Evolutionary conservation across 495 filamentous ascomycete genomes (phyloP).

Genomic region (Penicillium lividum): DNA sequence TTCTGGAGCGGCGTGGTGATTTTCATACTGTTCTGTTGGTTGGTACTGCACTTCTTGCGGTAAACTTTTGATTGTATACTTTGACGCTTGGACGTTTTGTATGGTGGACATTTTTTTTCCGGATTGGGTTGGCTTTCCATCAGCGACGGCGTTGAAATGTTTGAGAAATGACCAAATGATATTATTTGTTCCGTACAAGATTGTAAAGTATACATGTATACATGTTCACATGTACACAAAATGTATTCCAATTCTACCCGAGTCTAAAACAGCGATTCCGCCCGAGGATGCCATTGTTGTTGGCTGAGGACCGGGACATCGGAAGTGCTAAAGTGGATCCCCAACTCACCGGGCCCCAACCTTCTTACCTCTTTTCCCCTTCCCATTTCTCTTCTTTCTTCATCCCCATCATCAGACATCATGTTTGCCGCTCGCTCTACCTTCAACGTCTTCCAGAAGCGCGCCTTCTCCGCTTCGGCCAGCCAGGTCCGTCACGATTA

Average conservation of each 20-base stretch:
- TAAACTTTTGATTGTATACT: slow-evolving; percentile 37
- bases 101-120: slow-evolving; percentile 11
- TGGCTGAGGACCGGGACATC: slow-evolving; percentile 25
- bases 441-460: slow-evolving; percentile 74
- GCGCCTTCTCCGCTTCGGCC: slow-evolving; percentile 92
- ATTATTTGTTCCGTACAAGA: background rate
- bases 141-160: slow-evolving; percentile 39
- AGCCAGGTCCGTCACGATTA: slow-evolving; percentile 65
- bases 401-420: slow-evolving; percentile 15
- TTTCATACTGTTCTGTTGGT: slow-evolving; percentile 93
- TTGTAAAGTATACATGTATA: background rate
- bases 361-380: slow-evolving; percentile 16
- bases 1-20: slow-evolving; percentile 85
- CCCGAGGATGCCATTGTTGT: slow-evolving; percentile 1
- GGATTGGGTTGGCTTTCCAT: slow-evolving; percentile 24
- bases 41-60: slow-evolving; percentile 79
- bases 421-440: slow-evolving; percentile 80
- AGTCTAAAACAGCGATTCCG: slow-evolving; percentile 3
- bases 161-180: background rate
- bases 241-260: background rate
- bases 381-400: slow-evolving; percentile 20
- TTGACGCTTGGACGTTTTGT: slow-evolving; percentile 11
- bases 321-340: slow-evolving; percentile 25
- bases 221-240: background rate
- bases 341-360: slow-evolving; percentile 26